Base-by-base conservation (phyloP, 1,139 yeast genomes). In the Blastobotrys buckinghamii region DNA sequence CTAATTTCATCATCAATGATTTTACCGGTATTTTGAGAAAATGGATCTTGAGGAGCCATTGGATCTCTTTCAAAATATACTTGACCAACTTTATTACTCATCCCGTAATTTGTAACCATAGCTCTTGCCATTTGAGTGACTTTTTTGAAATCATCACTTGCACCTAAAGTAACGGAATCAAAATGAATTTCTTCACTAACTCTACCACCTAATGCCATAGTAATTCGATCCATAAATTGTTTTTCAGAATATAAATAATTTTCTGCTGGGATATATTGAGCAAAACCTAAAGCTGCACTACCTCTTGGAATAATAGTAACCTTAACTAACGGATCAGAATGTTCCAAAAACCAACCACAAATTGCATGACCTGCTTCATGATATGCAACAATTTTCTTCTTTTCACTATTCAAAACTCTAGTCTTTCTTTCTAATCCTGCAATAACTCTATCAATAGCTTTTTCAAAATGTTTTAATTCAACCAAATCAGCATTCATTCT, bases 291-390 rank as follows among this genome's bases (percentile, higher is more conserved):
- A 1, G 97, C 96, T 48, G 95, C 96, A 70, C 84, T 89, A 9
- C 97, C 97, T 64, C 97, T 81, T 47, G 98, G 98, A 55, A 92
- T 88, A 61, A 92, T 92, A 6, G 97, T 87, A 16, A 92, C 98
- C 70, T 92, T 92, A 57, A 92, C 77, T 54, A 92, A 73, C 9
- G 98, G 98, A 63, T 89, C 96, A 1, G 97, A 96, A 68, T 77
- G 77, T 69, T 82, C 79, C 61, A 92, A 75, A 64, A 72, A 89
- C 98, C 98, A 92, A 12, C 98, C 98, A 70, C 97, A 90, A 52
- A 92, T 81, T 4, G 98, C 98, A 68, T 92, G 98, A 0, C 98
- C 98, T 2, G 98, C 98, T 69, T 92, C 98, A 65, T 92, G 98
- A 64, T 87, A 94, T 0, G 98, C 98, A 50, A 92, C 97, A 44